Evolutionary conservation across 169 alveolate genomes (phyloP).

Genomic region (Eimeria necatrix): DNA sequence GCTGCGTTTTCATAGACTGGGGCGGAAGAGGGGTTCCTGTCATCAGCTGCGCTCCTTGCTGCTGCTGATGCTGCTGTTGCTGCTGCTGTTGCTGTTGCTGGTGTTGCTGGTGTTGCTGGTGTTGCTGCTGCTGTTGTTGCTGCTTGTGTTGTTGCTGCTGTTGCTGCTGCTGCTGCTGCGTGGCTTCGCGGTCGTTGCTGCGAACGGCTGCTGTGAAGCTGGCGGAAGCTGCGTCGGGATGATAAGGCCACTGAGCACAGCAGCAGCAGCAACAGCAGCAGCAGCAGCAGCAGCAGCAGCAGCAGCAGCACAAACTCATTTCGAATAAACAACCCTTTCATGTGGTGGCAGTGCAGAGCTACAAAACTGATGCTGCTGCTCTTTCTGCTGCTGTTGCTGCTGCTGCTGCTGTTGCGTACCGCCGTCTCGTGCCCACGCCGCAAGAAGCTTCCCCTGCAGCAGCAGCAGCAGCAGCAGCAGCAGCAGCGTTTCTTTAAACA

Average conservation of each 20-base stretch:
- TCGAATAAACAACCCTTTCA: no score
- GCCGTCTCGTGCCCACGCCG: not conserved
- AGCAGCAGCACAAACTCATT: no score
- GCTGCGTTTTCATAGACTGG: no score
- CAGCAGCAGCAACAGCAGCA: no score
- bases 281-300: no score
- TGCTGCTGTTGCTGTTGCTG: not conserved
- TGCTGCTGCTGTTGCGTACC: conserved; percentile 42
- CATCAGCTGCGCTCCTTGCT: no score
- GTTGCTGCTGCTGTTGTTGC: no score
- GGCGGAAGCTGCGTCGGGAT: not conserved
- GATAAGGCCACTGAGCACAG: not conserved
- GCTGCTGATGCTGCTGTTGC: conserved; percentile 7
- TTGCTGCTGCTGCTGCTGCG: not conserved
- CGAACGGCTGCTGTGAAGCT: not conserved
- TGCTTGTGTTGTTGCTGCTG: no score
- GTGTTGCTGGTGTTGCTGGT: no score
- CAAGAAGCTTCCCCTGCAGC: not conserved
- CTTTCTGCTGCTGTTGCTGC: not conserved
- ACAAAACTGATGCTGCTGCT: no score
- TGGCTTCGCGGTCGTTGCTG: not conserved
- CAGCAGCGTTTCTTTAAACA: not conserved
- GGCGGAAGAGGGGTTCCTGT: no score
- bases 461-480: not conserved
- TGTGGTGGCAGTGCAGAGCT: no score